Base-by-base conservation (phyloP, 2,329 filamentous ascomycete species). In the Acrocalymma vagum region DNA sequence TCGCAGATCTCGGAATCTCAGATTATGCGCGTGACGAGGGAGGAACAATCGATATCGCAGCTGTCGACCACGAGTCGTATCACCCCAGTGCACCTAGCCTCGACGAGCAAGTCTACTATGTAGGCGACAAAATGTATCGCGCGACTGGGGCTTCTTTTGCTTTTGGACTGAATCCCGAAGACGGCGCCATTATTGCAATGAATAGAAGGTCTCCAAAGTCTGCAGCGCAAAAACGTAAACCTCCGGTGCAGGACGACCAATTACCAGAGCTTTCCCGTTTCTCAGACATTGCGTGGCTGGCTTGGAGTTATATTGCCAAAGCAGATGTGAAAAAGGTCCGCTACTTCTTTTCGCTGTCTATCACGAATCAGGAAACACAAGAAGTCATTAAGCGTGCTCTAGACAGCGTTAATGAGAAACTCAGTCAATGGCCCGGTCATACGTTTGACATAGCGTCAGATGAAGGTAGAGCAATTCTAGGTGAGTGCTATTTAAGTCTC, bases 271-370 rank as follows among this genome's bases (percentile, higher is more conserved):
- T 58, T 3, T 46, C 40, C 13, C 38, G 51, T 16, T 57, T 58
- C 20, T 59, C 55, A 2, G 55, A 57, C 11, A 39, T 58, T 11
- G 48, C 45, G 0, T 60, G 48, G 45, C 41, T 55, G 2, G 40
- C 22, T 5, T 57, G 51, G 51, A 29, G 48, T 10, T 20, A 22
- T 15, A 16, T 51, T 18, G 22, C 37, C 16, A n/a, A 29, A 8
- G n/a, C 18, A 5, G 33, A 45, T 8, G 11, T 51, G 9, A 53
- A 23, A 24, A 28, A 35, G 1, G 28, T 57, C 4, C 42, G 38
- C 2, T 58, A 55, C 45, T 49, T 59, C 34, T 17, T 59, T 14
- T 41, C 48, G 2, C 39, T 53, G 9, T 35, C 33, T 16, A 50
- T 61, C 18, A 25, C 18, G 7, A 59, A 59, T 15, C 10, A 28